Conservation (phyloP, 192 early-diverging fungal species). For the Backusella psychrophila region DNA sequence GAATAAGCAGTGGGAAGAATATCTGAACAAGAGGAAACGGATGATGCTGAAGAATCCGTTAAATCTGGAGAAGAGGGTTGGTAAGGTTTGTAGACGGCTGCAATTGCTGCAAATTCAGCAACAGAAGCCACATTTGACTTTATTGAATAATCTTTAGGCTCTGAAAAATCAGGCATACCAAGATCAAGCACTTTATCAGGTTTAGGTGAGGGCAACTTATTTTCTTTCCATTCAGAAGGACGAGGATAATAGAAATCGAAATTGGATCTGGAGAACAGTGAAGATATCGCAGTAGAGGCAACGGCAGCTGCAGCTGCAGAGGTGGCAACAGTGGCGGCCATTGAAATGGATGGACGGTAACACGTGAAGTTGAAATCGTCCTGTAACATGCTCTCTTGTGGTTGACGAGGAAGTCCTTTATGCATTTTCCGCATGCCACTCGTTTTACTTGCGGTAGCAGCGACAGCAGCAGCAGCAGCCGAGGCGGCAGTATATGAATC, state of each 20-base stretch:
- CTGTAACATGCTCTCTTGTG: not conserved
- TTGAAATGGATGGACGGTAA: conserved; percentile 5
- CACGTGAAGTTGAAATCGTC: not conserved
- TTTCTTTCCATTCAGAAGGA: not conserved
- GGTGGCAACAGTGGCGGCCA: conserved; percentile 19
- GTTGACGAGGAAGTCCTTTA: not conserved
- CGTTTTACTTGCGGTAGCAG: not conserved
- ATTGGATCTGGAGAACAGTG: not conserved
- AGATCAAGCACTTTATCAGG: not conserved
- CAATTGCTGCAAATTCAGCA: conserved; percentile 2
- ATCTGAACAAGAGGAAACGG: conserved; percentile 11
- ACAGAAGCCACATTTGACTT: not conserved
- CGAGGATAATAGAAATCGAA: conserved; percentile 4
- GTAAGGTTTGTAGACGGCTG: not conserved
- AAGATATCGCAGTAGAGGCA: not conserved
- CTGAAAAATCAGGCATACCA: conserved; percentile 1
- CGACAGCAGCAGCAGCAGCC: not conserved
- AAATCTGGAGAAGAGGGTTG: conserved; percentile 12
- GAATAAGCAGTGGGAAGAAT: conserved; percentile 1
- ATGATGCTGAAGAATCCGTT: conserved; percentile 9
- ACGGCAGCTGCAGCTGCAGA: conserved; percentile 21
- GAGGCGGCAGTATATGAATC: not conserved
- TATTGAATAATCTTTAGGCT: conserved; percentile 4
- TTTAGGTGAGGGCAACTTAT: not conserved
- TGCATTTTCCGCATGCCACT: not conserved